These are phyloP conservation scores for Rosa hybrid DNA, from an alignment of 331 rosid species.

Conservation along the genomic window DNA sequence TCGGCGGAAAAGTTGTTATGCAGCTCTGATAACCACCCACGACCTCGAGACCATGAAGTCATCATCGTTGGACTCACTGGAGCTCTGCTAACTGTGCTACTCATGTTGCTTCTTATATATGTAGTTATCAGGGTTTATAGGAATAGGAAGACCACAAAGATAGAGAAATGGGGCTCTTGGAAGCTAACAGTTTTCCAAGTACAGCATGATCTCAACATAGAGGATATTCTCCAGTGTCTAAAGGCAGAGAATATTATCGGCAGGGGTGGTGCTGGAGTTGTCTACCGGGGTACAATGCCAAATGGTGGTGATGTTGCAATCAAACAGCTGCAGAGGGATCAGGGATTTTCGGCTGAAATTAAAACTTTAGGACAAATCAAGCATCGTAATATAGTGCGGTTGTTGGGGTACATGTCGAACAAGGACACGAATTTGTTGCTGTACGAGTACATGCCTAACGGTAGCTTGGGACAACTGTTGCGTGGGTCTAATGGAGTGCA, in stretches of 20 bases:
- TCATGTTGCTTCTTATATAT: slow-evolving; percentile 21
- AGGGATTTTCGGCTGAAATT: slow-evolving; percentile 76
- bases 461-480: slow-evolving; percentile 75
- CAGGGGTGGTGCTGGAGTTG: slow-evolving; percentile 80
- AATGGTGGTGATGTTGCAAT: slow-evolving; percentile 59
- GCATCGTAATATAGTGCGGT: slow-evolving; percentile 77
- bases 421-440: slow-evolving; percentile 67
- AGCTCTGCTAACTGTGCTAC: not conserved
- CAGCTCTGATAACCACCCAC: not conserved
- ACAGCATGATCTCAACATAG: slow-evolving; percentile 48
- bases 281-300: slow-evolving; percentile 59
- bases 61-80: slow-evolving; percentile 12
- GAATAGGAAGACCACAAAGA: slow-evolving; percentile 22
- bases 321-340: slow-evolving; percentile 57
- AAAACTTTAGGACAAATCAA: slow-evolving; percentile 68
- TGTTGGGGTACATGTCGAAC: slow-evolving; percentile 75
- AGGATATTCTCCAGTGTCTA: slow-evolving; percentile 66
- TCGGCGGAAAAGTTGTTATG: slow-evolving; percentile 35
- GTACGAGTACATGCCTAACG: slow-evolving; percentile 86
- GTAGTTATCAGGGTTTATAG: slow-evolving; percentile 39
- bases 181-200: slow-evolving; percentile 62
- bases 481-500: slow-evolving; percentile 73
- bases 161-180: slow-evolving; percentile 47
- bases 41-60: slow-evolving; percentile 23
- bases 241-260: slow-evolving; percentile 77